Percentiles rank a stretch among this genome's conserved stretches.
Evolutionary conservation across 2,329 filamentous ascomycete genomes (phyloP).

Genomic region (Coniella vitis): DNA sequence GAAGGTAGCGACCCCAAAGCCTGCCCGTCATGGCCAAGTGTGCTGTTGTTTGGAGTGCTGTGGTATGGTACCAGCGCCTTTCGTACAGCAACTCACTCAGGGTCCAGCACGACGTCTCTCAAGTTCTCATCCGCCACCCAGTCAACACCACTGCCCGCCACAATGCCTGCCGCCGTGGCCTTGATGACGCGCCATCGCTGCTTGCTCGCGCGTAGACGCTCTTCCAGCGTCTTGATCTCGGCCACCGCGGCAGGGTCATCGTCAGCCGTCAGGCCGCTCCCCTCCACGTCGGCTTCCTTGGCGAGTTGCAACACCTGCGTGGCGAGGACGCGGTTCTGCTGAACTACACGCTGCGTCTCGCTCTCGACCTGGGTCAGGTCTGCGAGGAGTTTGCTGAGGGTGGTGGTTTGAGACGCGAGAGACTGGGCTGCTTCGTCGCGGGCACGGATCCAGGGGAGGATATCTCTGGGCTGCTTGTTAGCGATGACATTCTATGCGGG

Average conservation of each 20-base stretch:
- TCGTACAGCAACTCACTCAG: conserved; percentile 34
- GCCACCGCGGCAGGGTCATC: conserved; percentile 43
- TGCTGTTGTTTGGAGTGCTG: too few species aligned
- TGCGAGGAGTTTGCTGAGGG: conserved; percentile 42
- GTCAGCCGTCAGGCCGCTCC: conserved; percentile 44
- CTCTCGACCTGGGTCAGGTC: conserved; percentile 51
- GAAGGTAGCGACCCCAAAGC: too few species aligned
- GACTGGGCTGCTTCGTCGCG: conserved; percentile 61
- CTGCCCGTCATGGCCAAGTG: too few species aligned
- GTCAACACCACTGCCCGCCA: conserved; percentile 76
- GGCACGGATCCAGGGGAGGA: conserved; percentile 58
- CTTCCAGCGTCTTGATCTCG: conserved; percentile 54
- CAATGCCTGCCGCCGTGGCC: conserved; percentile 67
- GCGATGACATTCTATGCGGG: too few species aligned
- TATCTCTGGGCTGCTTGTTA: too few species aligned
- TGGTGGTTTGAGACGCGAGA: conserved; percentile 52
- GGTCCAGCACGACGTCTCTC: conserved; percentile 64
- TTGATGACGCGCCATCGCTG: conserved; percentile 70
- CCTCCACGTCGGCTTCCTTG: conserved; percentile 45
- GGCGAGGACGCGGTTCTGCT: conserved; percentile 57
- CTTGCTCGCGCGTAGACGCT: conserved; percentile 53
- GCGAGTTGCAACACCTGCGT: conserved; percentile 57
- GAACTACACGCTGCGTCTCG: conserved; percentile 48
- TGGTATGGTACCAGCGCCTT: too few species aligned
- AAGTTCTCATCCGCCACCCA: conserved; percentile 68